Evolutionary conservation across 805 yeast genomes (phyloP), one percentile per base, ranked within the genome.

Genomic region (Cyberlindnera meyerae): DNA sequence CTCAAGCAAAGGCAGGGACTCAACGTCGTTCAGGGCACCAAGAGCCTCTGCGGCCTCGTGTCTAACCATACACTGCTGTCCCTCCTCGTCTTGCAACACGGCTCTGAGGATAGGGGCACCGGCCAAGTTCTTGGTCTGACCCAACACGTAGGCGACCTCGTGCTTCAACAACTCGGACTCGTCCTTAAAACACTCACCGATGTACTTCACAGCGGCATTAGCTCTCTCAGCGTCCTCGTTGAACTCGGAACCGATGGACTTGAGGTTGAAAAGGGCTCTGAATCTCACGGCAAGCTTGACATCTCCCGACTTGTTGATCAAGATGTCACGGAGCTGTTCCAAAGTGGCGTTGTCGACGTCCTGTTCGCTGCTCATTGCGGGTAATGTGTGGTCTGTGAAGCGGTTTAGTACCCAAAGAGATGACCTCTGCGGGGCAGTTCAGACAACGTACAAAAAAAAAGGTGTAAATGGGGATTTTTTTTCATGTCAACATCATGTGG

Each of bases 41-140:
- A 93, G 70, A 29, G 97, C 98, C 64, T 93, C 99, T 7, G 98
- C 98, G 13, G 98, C 98, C 63, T 93, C 99, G 61, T 93, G 99
- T 62, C 99, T 82, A 25, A 93, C 99, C 97, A 93, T 93, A 43
- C 84, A 70, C 57, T 84, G 93, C 66, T 90, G 97, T 49, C 68
- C 69, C 12, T 67, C 48, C 17, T 58, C 54, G 58, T 81, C 79
- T 33, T 65, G 62, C 52, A 93, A 71, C 16, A 87, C 95, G 7
- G 71, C 70, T 59, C 86, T 74, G 43, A 93, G 71, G 33, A 77
- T 70, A 33, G 85, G 82, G 42, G 90, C 84, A 40, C 96, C 87
- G 39, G 75, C 62, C 49, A 79, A 57, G 65, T 89, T 89, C 58
- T 84, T 80, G 31, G 96, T 89, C 65, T 93, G 99, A 31, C 99